Base-by-base conservation (phyloP, 768 basidiomycete genomes). In the Tubosaeta brunneosetosa region DNA sequence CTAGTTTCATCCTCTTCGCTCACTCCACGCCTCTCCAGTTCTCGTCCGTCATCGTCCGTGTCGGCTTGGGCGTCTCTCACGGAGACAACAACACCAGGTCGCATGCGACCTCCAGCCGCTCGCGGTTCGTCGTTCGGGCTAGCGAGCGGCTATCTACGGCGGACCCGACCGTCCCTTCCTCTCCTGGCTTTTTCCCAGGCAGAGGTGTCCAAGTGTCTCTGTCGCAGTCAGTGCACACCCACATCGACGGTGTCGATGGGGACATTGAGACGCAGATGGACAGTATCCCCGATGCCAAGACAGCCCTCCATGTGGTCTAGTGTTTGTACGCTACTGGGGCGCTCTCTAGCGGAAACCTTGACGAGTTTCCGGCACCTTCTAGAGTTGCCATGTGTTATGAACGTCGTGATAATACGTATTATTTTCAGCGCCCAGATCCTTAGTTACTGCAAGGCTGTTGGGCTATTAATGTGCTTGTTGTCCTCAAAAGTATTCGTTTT, bases 31-130 rank as follows among this genome's bases (percentile, higher is more conserved):
- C 22, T 22, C 22, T 11, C 1, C 44, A 50, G 49, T 66, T 65
- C 47, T 64, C 66, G 37, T 60, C 56, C 36, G 61, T 66, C 7
- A 65, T 66, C 44, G 57, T 65, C 29, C 66, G 63, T 27, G 56
- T 65, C n/a, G 62, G 59, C 29, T 27, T 57, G 7, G 62, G 61
- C 27, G 36, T 63, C 29, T 61, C 55, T 31, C 55, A 60, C n/a
- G 61, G 58, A 16, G 61, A 55, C 36, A n/a, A 38, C 11, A 29
- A 36, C 27, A 37, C 31, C 5, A 43, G 3, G 11, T 26, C 50
- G 27, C 8, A 11, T 27, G 16, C 47, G 25, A 27, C 40, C n/a
- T 27, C 14, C n/a, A 41, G 43, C 16, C 61, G 49, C 13, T n/a
- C 45, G 19, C 52, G n/a, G 2, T 47, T 44, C 44, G 22, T 14